phyloP scores from a whole-genome alignment of 768 basidiomycete genomes.

The Tulasnella sp. region DNA sequence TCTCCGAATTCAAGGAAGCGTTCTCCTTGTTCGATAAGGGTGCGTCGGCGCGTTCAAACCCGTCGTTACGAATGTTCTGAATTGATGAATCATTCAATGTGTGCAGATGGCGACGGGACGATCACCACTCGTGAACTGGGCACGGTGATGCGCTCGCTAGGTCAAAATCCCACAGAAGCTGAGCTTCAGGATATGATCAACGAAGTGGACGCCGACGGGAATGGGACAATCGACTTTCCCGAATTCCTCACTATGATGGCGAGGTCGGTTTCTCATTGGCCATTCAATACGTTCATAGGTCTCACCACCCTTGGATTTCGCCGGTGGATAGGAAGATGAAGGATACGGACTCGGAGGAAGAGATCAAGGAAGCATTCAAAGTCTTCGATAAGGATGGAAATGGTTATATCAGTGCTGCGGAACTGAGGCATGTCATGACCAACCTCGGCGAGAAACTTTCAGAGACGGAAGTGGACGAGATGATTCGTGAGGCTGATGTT shows the following conservation, averaged over 20 bases:
- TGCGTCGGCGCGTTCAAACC: constrained; percentile 27
- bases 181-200: constrained; percentile 94
- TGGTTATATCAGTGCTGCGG: constrained; percentile 75
- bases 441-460: constrained; percentile 82
- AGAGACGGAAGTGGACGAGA: constrained; percentile 82
- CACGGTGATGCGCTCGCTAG: constrained; percentile 85
- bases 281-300: not conserved
- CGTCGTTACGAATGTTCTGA: not conserved
- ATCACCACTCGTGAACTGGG: constrained; percentile 86
- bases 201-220: constrained; percentile 82
- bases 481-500: constrained; percentile 93
- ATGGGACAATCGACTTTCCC: constrained; percentile 75
- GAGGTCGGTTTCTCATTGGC: constrained; percentile 17
- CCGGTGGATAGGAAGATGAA: constrained; percentile 53
- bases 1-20: constrained; percentile 97
- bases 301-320: not conserved
- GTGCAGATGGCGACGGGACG: constrained; percentile 76
- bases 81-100: not conserved
- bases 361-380: constrained; percentile 93
- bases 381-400: constrained; percentile 96
- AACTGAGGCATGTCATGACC: constrained; percentile 85
- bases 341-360: constrained; percentile 85
- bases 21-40: constrained; percentile 97
- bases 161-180: constrained; percentile 85
- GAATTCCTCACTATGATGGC: constrained; percentile 81